phyloP scores from a whole-genome alignment of 108 stramenopile genomes.

The Fistulifera solaris region DNA sequence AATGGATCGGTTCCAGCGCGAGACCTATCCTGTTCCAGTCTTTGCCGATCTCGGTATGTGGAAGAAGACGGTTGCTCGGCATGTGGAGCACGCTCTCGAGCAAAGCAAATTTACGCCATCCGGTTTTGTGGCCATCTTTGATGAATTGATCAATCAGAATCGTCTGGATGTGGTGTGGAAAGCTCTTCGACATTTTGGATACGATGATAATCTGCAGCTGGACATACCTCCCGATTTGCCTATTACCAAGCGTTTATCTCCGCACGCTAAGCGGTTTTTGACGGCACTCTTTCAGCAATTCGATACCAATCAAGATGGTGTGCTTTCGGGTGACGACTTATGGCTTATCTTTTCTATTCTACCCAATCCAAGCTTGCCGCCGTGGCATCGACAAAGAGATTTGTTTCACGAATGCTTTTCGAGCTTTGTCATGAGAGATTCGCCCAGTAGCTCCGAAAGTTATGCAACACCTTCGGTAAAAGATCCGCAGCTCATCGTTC shows the following conservation, averaged over 20 bases:
- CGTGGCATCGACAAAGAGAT: slow-evolving; percentile 54
- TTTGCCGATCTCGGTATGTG: slow-evolving; percentile 59
- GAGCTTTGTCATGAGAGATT: slow-evolving; percentile 23
- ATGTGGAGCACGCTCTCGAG: not conserved
- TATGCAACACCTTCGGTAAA: slow-evolving; percentile 1
- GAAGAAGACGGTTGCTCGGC: slow-evolving; percentile 53
- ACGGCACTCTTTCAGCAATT: slow-evolving; percentile 57
- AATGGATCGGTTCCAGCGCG: slow-evolving; percentile 59
- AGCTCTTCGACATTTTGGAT: slow-evolving; percentile 64
- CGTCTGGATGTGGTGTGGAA: slow-evolving; percentile 74
- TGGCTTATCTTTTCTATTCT: slow-evolving; percentile 54
- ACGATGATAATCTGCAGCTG: slow-evolving; percentile 60
- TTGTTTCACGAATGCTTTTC: slow-evolving; percentile 54
- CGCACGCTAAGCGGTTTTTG: slow-evolving; percentile 43
- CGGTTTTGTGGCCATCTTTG: slow-evolving; percentile 74
- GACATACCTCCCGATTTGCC: slow-evolving; percentile 30
- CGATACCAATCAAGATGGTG: slow-evolving; percentile 53
- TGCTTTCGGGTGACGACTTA: slow-evolving; percentile 47
- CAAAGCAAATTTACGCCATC: slow-evolving; percentile 60
- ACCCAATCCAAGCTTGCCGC: slow-evolving; percentile 45
- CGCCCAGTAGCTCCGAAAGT: slow-evolving; percentile 8
- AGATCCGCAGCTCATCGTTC: slow-evolving; percentile 8
- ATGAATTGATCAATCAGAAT: slow-evolving; percentile 75
- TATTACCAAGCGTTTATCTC: slow-evolving; percentile 44
- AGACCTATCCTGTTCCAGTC: slow-evolving; percentile 48